Evolutionary conservation across 352 stramenopile genomes (phyloP), one percentile per base, ranked within the genome.

Genomic region (Phytophthora litchii): DNA sequence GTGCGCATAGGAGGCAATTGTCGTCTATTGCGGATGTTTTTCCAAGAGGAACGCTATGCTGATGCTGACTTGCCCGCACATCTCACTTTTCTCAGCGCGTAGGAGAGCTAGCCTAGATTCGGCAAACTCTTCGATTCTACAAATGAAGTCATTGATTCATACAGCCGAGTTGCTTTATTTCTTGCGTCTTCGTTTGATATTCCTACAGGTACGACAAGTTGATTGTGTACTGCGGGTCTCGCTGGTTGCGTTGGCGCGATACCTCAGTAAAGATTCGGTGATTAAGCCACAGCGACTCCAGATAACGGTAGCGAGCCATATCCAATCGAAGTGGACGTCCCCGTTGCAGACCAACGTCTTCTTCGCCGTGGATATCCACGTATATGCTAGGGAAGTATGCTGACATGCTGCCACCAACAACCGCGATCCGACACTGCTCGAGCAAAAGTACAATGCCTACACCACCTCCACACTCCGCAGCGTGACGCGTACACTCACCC

Each of bases 351-450:
- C 84, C 86, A 4, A 92, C 56, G 40, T 96, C 87, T 70, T 96
- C 87, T 69, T 96, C 87, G 20, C 87, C 87, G 37, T 95, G 83
- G 3, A 82, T 73, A 17, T 96, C 87, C 20, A 96, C 87, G 58
- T 96, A 96, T 34, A 84, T 84, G 40, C 84, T 86, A 27, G 84
- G 86, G 36, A 95, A 96, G 43, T 96, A 83, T 20, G 87, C 86
- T 9, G 83, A 84, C 87, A 94, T 95, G 50, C 79, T 93, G 25
- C 87, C 87, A 16, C 84, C 84, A 31, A 96, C 71, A 69, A 95
- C 70, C 36, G 85, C 82, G 17, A 95, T 82, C 14, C 86, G 86
- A 56, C 87, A 96, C 50, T 95, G 84, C 44, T 95, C 86, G 1
- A 96, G 72, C 63, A 96, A 48, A 14, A 96, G 72, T 53, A 96